A percentile compares a stretch with the other conserved stretches of the same genome.
These are phyloP conservation scores for Poa pratensis DNA, from an alignment of 176 grass and related monocot genomes.

Conservation along the genomic window DNA sequence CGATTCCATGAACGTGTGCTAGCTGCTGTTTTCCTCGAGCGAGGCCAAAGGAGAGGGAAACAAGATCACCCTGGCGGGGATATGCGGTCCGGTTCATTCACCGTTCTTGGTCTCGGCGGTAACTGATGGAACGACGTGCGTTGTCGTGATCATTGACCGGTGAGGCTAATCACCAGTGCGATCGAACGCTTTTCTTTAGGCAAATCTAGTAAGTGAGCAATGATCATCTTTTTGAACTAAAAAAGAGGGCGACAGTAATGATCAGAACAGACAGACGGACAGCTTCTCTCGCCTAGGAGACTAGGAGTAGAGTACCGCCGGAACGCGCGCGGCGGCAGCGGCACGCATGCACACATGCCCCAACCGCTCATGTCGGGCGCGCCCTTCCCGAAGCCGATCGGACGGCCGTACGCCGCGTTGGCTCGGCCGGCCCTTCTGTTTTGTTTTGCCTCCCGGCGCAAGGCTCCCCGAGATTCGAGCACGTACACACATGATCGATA, in stretches of 20 bases:
- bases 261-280: conserved; percentile 25
- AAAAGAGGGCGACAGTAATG: background rate
- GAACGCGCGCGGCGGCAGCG: conserved; percentile 20
- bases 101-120: conserved; percentile 1
- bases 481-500: conserved; percentile 26
- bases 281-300: background rate
- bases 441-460: conserved; percentile 41
- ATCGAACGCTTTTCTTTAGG: background rate
- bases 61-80: background rate
- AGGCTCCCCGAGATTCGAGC: conserved; percentile 48
- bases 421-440: background rate
- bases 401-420: conserved; percentile 17
- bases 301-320: background rate
- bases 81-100: background rate
- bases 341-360: conserved; percentile 48
- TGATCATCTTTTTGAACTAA: conserved; percentile 32
- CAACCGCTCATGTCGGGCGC: conserved; percentile 20
- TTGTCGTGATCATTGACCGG: conserved; percentile 29
- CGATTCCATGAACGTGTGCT: background rate
- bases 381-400: conserved; percentile 9
- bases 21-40: conserved; percentile 11
- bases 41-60: background rate
- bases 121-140: background rate
- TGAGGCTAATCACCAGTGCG: conserved; percentile 11
- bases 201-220: conserved; percentile 44